Base-by-base conservation (phyloP, 139 green algal genomes). In the Axilococcus clingmanii region DNA sequence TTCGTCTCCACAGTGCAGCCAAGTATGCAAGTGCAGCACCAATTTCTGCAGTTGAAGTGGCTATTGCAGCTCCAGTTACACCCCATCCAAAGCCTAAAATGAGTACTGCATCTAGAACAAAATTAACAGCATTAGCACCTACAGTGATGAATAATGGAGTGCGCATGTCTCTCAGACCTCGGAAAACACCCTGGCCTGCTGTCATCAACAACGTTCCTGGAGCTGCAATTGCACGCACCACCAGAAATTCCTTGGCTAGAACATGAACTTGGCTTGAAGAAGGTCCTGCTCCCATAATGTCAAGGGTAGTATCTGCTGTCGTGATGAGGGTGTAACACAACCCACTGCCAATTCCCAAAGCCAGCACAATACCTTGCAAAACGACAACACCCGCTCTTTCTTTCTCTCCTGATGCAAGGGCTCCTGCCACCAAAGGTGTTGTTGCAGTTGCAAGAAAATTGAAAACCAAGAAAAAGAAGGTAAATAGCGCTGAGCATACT, bases 371-470 rank as follows among this genome's bases (percentile, higher is more conserved):
- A 0, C 69, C 76, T 43, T 84, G 71, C 27, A 57, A 35, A 1
- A 51, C 49, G 1, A 62, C 40, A 27, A 44, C 23, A 20, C 54
- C 41, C 29, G 38, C 54, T 2, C 51, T 48, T 29, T 68, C 38
- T 0, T 41, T 55, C 45, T 86, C 63, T 7, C 59, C 58, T 6
- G 35, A 27, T 3, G 67, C 57, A 12, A 75, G 31, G 15, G 80
- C 67, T 7, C 61, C 11, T 2, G 80, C 80, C 14, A 90, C 62
- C 29, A 81, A 45, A 6, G 81, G 81, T 3, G 82, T 87, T n/a
- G 72, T 87, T 17, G 80, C 77, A 9, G 70, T 83, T 11, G 66
- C 75, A 14, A 91, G 56, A 57, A 88, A 91, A 69, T 85, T 87
- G 65, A 88, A 91, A 1, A 84, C 62, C 6, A 86, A 37, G 53